Conservation (phyloP, 768 basidiomycete species). For the Trametes villosa region DNA sequence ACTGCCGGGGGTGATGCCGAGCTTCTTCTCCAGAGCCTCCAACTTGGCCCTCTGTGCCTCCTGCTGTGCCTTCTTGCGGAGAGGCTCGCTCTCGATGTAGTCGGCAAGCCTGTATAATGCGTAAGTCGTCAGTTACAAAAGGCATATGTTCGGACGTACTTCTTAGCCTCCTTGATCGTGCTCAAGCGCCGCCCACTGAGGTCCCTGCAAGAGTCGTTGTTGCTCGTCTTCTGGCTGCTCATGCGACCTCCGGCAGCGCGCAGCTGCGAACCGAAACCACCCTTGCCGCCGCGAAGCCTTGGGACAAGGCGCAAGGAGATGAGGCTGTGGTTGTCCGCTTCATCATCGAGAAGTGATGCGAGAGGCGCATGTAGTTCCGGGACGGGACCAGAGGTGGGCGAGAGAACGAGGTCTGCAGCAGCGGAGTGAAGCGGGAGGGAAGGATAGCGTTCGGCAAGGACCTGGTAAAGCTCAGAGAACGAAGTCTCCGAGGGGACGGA, state of each 20-base stretch:
- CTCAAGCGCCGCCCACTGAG: constrained; percentile 87
- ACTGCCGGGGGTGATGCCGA: constrained; percentile 60
- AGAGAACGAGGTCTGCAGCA: constrained; percentile 44
- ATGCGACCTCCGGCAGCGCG: constrained; percentile 97
- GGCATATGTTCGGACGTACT: constrained; percentile 50
- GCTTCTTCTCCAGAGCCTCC: constrained; percentile 80
- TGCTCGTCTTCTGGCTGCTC: constrained; percentile 94
- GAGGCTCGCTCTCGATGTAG: constrained; percentile 84
- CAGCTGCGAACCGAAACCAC: constrained; percentile 96
- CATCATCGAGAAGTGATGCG: constrained; percentile 38
- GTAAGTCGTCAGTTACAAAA: neutral
- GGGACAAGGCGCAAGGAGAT: constrained; percentile 78
- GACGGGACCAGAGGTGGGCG: constrained; percentile 42
- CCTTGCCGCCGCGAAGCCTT: constrained; percentile 86
- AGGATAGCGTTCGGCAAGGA: constrained; percentile 52
- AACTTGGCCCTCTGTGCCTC: constrained; percentile 84
- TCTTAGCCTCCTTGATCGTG: constrained; percentile 96
- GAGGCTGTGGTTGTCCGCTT: constrained; percentile 38
- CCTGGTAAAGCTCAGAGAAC: constrained; percentile 45
- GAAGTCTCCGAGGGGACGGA: constrained; percentile 46
- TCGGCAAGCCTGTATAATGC: constrained; percentile 64
- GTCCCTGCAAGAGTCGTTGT: constrained; percentile 94
- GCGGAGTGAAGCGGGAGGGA: constrained; percentile 44
- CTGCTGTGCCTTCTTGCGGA: constrained; percentile 75
- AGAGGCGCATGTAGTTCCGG: constrained; percentile 37